Evolutionary conservation across 495 filamentous ascomycete species (phyloP).

Genomic region (Annulohypoxylon maeteangense): DNA sequence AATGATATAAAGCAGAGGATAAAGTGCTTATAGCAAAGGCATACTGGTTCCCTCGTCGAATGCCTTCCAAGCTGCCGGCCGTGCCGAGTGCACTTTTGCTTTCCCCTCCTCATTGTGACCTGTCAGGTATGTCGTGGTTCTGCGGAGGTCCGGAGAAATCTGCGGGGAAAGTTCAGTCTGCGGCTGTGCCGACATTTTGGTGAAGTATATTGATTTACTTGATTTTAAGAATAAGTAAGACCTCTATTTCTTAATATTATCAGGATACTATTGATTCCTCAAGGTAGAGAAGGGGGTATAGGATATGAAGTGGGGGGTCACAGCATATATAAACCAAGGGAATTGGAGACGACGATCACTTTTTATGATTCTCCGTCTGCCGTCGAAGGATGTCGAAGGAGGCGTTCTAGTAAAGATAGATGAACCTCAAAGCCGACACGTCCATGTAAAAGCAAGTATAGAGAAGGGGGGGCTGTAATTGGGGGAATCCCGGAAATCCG

Average conservation of each 20-base stretch:
- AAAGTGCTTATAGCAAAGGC: constrained; percentile 3
- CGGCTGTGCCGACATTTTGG: constrained; percentile 28
- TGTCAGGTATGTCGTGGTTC: constrained; percentile 53
- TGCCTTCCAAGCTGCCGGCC: constrained; percentile 39
- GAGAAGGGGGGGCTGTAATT: not conserved
- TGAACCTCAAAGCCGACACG: not conserved
- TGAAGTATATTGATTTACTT: not conserved
- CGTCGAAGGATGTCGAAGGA: not conserved
- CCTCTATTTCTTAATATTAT: not conserved
- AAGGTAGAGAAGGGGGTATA: not conserved
- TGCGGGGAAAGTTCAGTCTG: constrained; percentile 16
- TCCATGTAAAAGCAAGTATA: not conserved
- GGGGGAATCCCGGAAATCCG: constrained; percentile 22
- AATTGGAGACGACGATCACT: not conserved
- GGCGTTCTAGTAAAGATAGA: not conserved
- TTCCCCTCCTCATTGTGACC: constrained; percentile 52
- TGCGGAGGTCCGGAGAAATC: constrained; percentile 48
- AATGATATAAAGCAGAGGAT: not conserved
- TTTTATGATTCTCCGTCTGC: not conserved
- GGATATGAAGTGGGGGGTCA: not conserved
- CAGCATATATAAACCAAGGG: not conserved
- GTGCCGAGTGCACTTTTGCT: constrained; percentile 50
- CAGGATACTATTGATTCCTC: not conserved
- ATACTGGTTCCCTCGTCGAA: constrained; percentile 37
- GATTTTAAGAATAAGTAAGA: not conserved